Conservation (phyloP, 169 alveolate genomes). For the Cryptosporidium ryanae region DNA sequence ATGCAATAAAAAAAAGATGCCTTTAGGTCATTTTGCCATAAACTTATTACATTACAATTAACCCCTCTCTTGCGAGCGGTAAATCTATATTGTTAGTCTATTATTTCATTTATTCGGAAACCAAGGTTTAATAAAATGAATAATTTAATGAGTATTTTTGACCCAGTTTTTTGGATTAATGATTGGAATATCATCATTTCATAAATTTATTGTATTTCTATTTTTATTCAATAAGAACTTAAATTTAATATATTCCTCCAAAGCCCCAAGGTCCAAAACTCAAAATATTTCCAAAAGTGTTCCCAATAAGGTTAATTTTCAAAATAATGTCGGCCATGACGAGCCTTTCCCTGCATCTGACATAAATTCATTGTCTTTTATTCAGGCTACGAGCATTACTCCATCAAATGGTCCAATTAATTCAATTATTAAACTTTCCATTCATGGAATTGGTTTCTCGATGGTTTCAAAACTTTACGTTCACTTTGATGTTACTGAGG, state of each 20-base stretch:
- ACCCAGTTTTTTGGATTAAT: no score
- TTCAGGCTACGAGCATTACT: slow-evolving; percentile 65
- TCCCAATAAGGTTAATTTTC: no score
- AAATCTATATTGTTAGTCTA: neutral
- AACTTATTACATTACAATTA: neutral
- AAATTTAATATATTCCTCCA: neutral
- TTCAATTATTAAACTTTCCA: slow-evolving; percentile 34
- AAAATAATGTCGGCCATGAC: no score
- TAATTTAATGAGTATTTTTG: no score
- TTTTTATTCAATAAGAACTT: no score
- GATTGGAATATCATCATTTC: no score
- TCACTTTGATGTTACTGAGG: slow-evolving; percentile 74
- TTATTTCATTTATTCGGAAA: neutral
- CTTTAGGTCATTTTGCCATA: neutral
- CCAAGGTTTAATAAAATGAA: no score
- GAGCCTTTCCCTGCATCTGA: neutral
- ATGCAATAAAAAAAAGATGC: slow-evolving; percentile 39
- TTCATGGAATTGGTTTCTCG: slow-evolving; percentile 61
- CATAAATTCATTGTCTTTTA: neutral
- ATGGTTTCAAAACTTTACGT: slow-evolving; percentile 31
- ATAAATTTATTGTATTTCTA: no score
- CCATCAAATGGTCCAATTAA: slow-evolving; percentile 68
- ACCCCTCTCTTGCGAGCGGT: slow-evolving; percentile 27
- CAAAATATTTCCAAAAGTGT: no score
- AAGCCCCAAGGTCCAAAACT: neutral